phyloP scores from a whole-genome alignment of 306 rosid species.

The Ormosia semicastrata region DNA sequence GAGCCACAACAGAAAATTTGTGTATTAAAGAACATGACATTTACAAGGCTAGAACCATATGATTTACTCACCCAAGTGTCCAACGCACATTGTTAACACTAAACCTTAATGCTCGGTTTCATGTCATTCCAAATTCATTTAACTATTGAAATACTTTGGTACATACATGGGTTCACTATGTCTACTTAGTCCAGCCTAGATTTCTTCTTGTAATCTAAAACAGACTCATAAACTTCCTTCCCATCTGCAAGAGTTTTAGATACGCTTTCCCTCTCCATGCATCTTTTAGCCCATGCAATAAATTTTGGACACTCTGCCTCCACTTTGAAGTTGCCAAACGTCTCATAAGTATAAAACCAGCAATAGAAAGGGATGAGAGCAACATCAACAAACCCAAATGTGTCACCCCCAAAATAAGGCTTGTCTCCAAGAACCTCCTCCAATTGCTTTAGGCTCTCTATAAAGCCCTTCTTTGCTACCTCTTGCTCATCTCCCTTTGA shows the following conservation, averaged over 20 bases:
- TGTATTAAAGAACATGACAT: no score
- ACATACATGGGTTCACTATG: neutral
- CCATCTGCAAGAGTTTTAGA: conserved; percentile 36
- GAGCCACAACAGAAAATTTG: neutral
- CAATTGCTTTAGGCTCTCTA: conserved; percentile 36
- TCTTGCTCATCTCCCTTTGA: conserved; percentile 42
- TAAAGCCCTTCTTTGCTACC: conserved; percentile 30
- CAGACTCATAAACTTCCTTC: conserved; percentile 33
- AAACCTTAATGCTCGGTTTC: no score
- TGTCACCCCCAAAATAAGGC: conserved; percentile 48
- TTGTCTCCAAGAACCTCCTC: conserved; percentile 49
- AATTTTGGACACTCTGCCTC: conserved; percentile 40
- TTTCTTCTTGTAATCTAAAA: conserved; percentile 8
- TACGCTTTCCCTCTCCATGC: conserved; percentile 40
- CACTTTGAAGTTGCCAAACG: conserved; percentile 39
- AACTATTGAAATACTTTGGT: neutral
- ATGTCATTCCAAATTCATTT: no score
- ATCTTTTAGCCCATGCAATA: conserved; percentile 45
- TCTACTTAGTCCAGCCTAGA: neutral
- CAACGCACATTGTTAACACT: no score
- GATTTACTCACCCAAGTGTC: no score
- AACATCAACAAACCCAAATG: conserved; percentile 30
- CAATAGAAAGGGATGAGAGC: conserved; percentile 36
- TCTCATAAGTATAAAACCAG: conserved; percentile 44
- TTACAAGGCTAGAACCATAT: no score